Evolutionary conservation across 768 basidiomycete species (phyloP), one percentile per base, ranked within the genome.

Genomic region (Psilocybe subaeruginosa): DNA sequence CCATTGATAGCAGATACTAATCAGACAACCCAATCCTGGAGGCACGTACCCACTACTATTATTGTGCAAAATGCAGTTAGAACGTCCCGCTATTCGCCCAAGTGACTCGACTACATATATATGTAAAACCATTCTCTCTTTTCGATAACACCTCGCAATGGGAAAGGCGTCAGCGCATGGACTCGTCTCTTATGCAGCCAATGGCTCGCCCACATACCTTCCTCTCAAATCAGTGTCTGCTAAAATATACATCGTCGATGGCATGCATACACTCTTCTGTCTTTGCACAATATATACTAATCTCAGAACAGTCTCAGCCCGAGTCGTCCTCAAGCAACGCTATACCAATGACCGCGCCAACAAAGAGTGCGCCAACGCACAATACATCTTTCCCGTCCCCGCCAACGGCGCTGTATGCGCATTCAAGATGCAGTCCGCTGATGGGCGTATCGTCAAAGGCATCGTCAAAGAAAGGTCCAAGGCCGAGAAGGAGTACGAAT

Each of bases 361-460:
- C 31, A 35, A 29, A 23, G 8, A 35, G 46, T 60, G 33, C 16
- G 46, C 54, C 4, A 48, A 31, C 1, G 35, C 59, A 9, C 59
- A 60, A 31, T 55, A 55, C 27, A 54, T 50, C 8, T 60, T 60
- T 55, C 59, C 59, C 4, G 54, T 60, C 4, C 59, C 59, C 23
- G 59, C 59, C 0, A 50, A 54, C 27, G 59, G 59, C 5, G 54
- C 59, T n/a, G 59, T 60, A 33, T 60, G 59, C 17, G 54, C 47
- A 1, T 60, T 60, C 47, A 60, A 54, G 8, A 55, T 60, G 53
- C 45, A 50, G 11, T 39, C 59, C 8, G 41, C 53, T 1, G 45
- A 27, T 33, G 59, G 54, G 1, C 53, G 46, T 35, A 37, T 60
- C 1, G 59, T 60, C 19, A 43, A 16, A 8, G 59, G 59, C 7